These are phyloP conservation scores for Stephanodiscus minutulus DNA, from an alignment of 108 stramenopile genomes.

Conservation along the genomic window DNA sequence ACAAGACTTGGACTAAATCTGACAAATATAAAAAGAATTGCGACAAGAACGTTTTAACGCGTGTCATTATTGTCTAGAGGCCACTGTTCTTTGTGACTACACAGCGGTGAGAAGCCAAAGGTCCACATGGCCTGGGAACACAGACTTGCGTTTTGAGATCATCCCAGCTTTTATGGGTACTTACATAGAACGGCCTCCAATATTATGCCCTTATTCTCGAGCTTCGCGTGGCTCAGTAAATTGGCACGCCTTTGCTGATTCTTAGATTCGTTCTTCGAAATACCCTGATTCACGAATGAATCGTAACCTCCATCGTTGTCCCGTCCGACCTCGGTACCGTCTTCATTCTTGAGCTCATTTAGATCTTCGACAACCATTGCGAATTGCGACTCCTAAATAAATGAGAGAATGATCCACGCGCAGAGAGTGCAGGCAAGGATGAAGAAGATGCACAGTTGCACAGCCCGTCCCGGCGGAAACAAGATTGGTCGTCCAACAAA, in stretches of 20 bases:
- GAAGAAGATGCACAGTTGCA: background rate
- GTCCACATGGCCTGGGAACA: too few species aligned
- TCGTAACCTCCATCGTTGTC: background rate
- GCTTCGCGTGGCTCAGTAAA: too few species aligned
- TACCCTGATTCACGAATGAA: conserved; percentile 6
- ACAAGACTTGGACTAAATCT: conserved; percentile 2
- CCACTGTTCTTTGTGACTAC: too few species aligned
- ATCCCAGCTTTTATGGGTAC: too few species aligned
- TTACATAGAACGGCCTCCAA: too few species aligned
- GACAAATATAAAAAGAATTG: too few species aligned
- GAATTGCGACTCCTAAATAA: background rate
- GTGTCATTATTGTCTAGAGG: too few species aligned
- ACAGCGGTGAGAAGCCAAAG: too few species aligned
- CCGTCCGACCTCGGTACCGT: background rate
- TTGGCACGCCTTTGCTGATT: too few species aligned
- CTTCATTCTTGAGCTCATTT: conserved; percentile 5
- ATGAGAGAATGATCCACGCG: background rate
- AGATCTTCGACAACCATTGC: background rate
- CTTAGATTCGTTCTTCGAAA: conserved; percentile 19
- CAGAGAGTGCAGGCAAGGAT: background rate
- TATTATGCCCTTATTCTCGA: too few species aligned
- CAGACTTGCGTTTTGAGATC: too few species aligned
- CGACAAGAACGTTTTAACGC: too few species aligned
- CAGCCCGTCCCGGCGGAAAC: background rate
- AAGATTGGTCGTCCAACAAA: background rate